Evolutionary conservation across 208 protist species (phyloP).

Genomic region (Trypanosoma grayi): DNA sequence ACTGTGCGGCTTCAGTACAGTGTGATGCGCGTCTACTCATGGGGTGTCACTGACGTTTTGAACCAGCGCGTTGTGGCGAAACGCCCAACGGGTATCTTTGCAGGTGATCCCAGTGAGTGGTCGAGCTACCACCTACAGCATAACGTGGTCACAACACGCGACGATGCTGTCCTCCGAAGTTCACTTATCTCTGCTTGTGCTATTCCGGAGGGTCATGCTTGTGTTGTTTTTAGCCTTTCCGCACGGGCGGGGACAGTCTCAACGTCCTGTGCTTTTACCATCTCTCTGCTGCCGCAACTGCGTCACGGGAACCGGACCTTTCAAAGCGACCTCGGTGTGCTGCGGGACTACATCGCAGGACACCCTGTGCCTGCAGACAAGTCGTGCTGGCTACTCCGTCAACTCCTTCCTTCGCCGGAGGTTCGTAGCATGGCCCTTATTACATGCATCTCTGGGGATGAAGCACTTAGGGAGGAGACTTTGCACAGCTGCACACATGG

Average conservation of each 20-base stretch:
- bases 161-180: slow-evolving; percentile 13
- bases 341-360: slow-evolving; percentile 11
- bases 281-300: slow-evolving; percentile 22
- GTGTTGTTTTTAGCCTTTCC: slow-evolving; percentile 20
- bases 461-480: no score
- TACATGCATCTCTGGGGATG: slow-evolving; percentile 4
- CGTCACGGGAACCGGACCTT: slow-evolving; percentile 8
- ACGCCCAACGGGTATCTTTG: background rate
- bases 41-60: slow-evolving; percentile 33
- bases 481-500: background rate
- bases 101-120: background rate
- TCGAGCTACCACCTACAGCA: slow-evolving; percentile 1
- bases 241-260: background rate
- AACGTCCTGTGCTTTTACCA: slow-evolving; percentile 6
- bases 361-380: background rate
- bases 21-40: slow-evolving; percentile 34
- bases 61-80: slow-evolving; percentile 19
- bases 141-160: slow-evolving; percentile 1
- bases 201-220: slow-evolving; percentile 4
- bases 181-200: background rate
- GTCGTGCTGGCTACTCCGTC: slow-evolving; percentile 3
- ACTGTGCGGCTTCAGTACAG: slow-evolving; percentile 21
- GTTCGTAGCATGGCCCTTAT: slow-evolving; percentile 1
- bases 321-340: slow-evolving; percentile 8
- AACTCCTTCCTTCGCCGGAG: slow-evolving; percentile 1